Evolutionary conservation across 306 rosid genomes (phyloP).

Genomic region (Citrullus amarus): DNA sequence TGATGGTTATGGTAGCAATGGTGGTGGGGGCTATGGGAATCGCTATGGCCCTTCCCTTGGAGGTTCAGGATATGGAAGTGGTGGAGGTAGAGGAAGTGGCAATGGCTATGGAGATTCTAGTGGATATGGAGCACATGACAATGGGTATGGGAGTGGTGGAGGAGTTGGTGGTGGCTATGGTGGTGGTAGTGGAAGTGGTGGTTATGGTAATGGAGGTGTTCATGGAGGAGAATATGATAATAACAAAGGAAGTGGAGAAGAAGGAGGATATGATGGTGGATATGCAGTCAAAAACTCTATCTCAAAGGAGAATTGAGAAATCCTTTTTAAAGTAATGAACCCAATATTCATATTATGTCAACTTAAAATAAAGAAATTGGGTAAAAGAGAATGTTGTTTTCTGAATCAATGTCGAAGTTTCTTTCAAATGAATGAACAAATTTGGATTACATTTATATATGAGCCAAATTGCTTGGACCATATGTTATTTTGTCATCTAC

Average conservation of each 20-base stretch:
- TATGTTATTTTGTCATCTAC: too few species aligned
- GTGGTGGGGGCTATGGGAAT: not conserved
- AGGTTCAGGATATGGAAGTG: not conserved
- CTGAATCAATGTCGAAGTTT: not conserved
- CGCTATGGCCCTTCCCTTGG: constrained; percentile 11
- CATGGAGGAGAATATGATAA: too few species aligned
- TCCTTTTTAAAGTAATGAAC: not conserved
- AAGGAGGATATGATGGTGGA: not conserved
- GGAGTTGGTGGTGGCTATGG: constrained; percentile 1
- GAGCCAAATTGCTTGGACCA: too few species aligned
- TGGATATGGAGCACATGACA: too few species aligned
- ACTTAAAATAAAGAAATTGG: not conserved
- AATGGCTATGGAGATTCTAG: too few species aligned
- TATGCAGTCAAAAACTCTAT: not conserved
- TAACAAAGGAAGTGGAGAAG: not conserved
- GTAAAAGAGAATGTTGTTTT: not conserved
- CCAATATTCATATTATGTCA: not conserved
- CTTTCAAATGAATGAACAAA: not conserved
- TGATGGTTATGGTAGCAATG: not conserved
- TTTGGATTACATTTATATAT: not conserved
- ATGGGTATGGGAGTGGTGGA: not conserved
- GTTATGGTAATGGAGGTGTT: constrained; percentile 18
- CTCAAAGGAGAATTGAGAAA: not conserved
- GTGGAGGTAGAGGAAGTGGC: not conserved
- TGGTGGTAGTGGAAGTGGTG: constrained; percentile 4